Base-by-base conservation (phyloP, 352 stramenopile species). In the Aphanomyces invadans region DNA sequence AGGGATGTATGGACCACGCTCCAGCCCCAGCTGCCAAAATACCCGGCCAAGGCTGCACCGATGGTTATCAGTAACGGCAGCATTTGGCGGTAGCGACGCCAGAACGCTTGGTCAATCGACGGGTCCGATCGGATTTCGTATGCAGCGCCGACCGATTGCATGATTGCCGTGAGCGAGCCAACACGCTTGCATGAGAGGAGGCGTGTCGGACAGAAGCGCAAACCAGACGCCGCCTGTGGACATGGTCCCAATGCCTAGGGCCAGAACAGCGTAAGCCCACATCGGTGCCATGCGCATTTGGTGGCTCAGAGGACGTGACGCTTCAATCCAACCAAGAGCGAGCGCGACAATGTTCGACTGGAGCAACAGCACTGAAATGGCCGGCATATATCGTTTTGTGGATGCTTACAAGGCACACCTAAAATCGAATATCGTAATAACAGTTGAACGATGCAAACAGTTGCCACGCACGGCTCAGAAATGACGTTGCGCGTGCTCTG, bases 181-280 rank as follows among this genome's bases (percentile, higher is more conserved):
- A 23, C n/a, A 53, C 42, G 55, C 28, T 52, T 63, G 55, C 55
- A 63, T 63, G 7, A 63, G n/a, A 0, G 55, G 55, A 19, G 55
- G 55, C 1, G 55, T 63, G 4, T 63, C 55, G 7, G 17, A 5
- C 12, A 63, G n/a, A 5, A 63, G 23, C 4, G 55, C 55, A 52
- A 63, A 63, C 55, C 55, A 63, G 7, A 63, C 36, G 10, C 55
- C 55, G n/a, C 55, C 55, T 19, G 55, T 23, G 7, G 55, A 63
- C 55, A 63, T 63, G 36, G 5, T 21, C 12, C 12, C 12, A 3
- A 63, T n/a, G 10, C 26, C 55, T 12, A 63, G 7, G 21, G 23
- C 36, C 7, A 63, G 33, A 21, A 52, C 5, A 5, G 25, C 33
- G 23, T 63, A 63, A 23, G 55, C 17, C 55, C 55, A 63, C 19